Percentiles rank a stretch among this genome's conserved stretches.
phyloP scores from a whole-genome alignment of 2,329 filamentous ascomycete species.

The Penicillium verrucosum region DNA sequence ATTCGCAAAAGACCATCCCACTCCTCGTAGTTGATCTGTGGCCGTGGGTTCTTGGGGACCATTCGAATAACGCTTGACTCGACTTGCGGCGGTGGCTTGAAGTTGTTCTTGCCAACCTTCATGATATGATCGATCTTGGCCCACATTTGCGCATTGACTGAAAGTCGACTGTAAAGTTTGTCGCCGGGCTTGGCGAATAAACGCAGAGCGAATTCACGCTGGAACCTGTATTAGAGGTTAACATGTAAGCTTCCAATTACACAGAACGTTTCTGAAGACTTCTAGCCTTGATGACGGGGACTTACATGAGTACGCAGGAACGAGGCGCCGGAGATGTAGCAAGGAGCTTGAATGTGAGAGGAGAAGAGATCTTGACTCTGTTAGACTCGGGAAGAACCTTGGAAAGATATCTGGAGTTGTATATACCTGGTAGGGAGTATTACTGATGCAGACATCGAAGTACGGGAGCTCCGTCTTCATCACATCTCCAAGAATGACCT shows the following conservation, averaged over 20 bases:
- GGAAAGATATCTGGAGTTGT: not conserved
- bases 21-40: conserved; percentile 88
- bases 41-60: conserved; percentile 79
- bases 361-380: conserved; percentile 69
- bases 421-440: conserved; percentile 66
- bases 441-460: conserved; percentile 81
- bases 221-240: conserved; percentile 37
- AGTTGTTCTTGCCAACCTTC: conserved; percentile 96
- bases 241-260: conserved; percentile 3
- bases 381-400: conserved; percentile 14
- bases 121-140: conserved; percentile 69
- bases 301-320: conserved; percentile 76
- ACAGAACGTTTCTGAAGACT: not conserved
- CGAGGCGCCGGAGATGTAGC: conserved; percentile 77
- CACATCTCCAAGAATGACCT: conserved; percentile 86
- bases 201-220: conserved; percentile 89
- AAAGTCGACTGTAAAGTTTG: conserved; percentile 83
- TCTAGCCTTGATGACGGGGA: not conserved
- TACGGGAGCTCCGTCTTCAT: conserved; percentile 80
- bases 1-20: conserved; percentile 88
- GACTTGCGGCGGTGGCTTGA: conserved; percentile 89
- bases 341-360: conserved; percentile 86
- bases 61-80: conserved; percentile 88
- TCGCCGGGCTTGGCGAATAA: conserved; percentile 86
- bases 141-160: conserved; percentile 93